A percentile compares a stretch with the other conserved stretches of the same genome.
phyloP scores from a whole-genome alignment of 2,329 filamentous ascomycete genomes.

The Ustulina deusta region DNA sequence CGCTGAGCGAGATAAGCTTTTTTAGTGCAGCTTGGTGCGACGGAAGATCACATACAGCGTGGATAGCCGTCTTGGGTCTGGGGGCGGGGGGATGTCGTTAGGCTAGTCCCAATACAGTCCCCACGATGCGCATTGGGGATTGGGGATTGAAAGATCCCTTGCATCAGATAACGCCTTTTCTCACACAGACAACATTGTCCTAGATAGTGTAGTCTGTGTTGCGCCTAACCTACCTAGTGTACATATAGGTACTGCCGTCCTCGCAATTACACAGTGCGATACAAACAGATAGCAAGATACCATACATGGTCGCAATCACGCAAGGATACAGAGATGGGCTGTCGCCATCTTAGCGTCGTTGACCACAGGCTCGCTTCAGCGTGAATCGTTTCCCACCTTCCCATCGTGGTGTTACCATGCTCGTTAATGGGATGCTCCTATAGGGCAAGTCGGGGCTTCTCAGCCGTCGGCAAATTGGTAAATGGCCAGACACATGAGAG shows the following conservation, averaged over 20 bases:
- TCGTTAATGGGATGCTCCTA: background rate
- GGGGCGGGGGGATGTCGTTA: background rate
- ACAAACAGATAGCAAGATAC: slow-evolving; percentile 20
- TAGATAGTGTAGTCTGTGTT: too few relatives aligned
- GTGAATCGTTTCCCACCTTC: slow-evolving; percentile 13
- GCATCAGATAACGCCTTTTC: slow-evolving; percentile 6
- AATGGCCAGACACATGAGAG: slow-evolving; percentile 8
- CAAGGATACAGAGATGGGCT: slow-evolving; percentile 13
- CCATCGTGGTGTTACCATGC: slow-evolving; percentile 11
- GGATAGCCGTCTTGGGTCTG: too few relatives aligned
- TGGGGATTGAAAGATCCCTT: background rate
- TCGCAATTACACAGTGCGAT: slow-evolving; percentile 16
- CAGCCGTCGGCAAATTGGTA: slow-evolving; percentile 6
- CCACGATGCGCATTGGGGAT: background rate
- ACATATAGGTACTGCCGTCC: too few relatives aligned
- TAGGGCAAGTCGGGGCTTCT: slow-evolving; percentile 20
- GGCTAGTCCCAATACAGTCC: slow-evolving; percentile 1
- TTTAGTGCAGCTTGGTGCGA: background rate
- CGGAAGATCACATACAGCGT: background rate
- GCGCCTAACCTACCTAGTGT: too few relatives aligned
- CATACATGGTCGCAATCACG: slow-evolving; percentile 32
- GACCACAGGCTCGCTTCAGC: background rate
- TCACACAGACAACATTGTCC: background rate
- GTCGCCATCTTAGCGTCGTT: slow-evolving; percentile 22
- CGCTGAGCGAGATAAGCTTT: background rate